phyloP scores from a whole-genome alignment of 1,139 yeast genomes.

The Geotrichum aggregatum region DNA sequence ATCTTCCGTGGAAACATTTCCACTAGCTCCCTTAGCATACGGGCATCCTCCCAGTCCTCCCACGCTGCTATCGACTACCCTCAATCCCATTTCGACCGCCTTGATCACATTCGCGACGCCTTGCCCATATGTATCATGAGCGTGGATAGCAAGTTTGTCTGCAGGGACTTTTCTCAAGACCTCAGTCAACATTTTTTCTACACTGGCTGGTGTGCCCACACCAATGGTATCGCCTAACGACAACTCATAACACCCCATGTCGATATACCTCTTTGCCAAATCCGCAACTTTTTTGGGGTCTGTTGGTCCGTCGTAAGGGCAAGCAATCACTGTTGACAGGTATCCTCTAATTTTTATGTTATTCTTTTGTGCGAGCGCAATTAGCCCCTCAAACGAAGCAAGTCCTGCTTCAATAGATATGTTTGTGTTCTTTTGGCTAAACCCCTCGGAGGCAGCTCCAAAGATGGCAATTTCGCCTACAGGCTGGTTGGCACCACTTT shows the following conservation, averaged over 20 bases:
- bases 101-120: conserved; percentile 38
- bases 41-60: conserved; percentile 43
- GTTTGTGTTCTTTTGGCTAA: conserved; percentile 37
- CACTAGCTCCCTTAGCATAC: conserved; percentile 40
- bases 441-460: conserved; percentile 39
- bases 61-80: conserved; percentile 37
- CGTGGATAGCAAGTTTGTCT: conserved; percentile 37
- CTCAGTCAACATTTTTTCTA: conserved; percentile 31
- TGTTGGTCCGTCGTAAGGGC: conserved; percentile 40
- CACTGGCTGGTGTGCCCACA: conserved; percentile 37
- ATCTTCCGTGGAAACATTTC: conserved; percentile 40
- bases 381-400: conserved; percentile 31
- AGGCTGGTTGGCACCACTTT: background rate
- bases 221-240: conserved; percentile 41
- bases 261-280: conserved; percentile 32
- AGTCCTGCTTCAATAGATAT: conserved; percentile 34
- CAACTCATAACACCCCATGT: conserved; percentile 39
- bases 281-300: conserved; percentile 35
- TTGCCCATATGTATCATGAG: conserved; percentile 41
- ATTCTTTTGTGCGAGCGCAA: conserved; percentile 30
- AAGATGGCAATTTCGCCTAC: conserved; percentile 37
- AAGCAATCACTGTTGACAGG: conserved; percentile 38
- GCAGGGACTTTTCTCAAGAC: conserved; percentile 32
- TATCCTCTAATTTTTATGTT: conserved; percentile 36
- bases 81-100: conserved; percentile 37